Percentiles rank a stretch among this genome's conserved stretches.
Evolutionary conservation across 352 stramenopile genomes (phyloP).

Genomic region (Globisporangium emineosum): DNA sequence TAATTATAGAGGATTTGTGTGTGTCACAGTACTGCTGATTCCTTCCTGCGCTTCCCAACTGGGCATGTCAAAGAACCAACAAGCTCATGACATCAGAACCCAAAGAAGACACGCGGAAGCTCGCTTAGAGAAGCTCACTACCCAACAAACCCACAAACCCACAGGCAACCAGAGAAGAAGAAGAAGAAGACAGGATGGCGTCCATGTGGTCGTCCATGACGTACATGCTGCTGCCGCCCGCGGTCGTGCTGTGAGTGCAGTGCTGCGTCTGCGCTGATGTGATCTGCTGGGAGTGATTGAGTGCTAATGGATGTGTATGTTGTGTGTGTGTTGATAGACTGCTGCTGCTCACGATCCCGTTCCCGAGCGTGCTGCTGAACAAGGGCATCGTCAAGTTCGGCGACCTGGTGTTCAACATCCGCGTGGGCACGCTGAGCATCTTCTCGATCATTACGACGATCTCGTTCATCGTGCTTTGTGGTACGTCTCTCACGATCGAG

Average conservation of each 20-base stretch:
- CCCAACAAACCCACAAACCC: not conserved
- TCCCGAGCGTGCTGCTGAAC: constrained; percentile 56
- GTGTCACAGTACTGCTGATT: not conserved
- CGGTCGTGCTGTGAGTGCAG: constrained; percentile 62
- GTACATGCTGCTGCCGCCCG: constrained; percentile 71
- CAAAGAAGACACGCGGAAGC: not conserved
- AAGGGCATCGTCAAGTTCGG: constrained; percentile 69
- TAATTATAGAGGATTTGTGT: not conserved
- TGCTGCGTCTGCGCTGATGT: no score
- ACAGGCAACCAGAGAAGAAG: constrained; percentile 4
- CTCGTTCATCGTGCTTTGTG: constrained; percentile 63
- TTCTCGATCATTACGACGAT: constrained; percentile 75
- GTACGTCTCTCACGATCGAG: no score
- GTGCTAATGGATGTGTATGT: not conserved
- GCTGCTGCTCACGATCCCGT: constrained; percentile 76
- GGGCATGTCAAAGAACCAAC: not conserved
- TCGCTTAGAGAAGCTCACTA: not conserved
- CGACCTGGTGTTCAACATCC: constrained; percentile 72
- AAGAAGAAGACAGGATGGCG: constrained; percentile 30
- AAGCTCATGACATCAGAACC: constrained; percentile 1
- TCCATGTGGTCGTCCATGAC: constrained; percentile 78
- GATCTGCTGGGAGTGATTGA: not conserved
- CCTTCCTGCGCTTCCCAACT: not conserved
- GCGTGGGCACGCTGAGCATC: constrained; percentile 64
- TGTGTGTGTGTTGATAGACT: constrained; percentile 29